Evolutionary conservation across 2,329 filamentous ascomycete genomes (phyloP).

Genomic region (Lachnellula hyalina): DNA sequence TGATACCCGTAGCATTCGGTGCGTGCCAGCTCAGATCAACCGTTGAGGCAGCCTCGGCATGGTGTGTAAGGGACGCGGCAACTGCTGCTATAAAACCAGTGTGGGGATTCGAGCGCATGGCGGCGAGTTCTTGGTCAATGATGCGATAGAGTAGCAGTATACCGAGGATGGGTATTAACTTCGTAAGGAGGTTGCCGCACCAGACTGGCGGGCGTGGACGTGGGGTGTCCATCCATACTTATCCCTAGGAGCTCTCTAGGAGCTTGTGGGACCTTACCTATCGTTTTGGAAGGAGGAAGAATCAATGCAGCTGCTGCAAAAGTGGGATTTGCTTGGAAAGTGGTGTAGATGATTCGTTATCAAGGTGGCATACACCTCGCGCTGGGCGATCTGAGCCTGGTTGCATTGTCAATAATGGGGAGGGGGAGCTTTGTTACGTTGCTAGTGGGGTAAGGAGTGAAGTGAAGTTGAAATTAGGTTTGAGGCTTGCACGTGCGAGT

Average conservation of each 20-base stretch:
- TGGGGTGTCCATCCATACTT: slow-evolving; percentile 24
- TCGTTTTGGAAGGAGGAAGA: no score
- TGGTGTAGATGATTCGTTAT: no score
- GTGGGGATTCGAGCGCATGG: slow-evolving; percentile 17
- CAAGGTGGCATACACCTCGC: no score
- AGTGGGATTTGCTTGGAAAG: no score
- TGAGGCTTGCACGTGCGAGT: no score
- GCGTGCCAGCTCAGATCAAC: slow-evolving; percentile 47
- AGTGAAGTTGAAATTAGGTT: no score
- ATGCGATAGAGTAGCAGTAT: slow-evolving; percentile 14
- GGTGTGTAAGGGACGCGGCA: slow-evolving; percentile 15
- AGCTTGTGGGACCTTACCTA: no score
- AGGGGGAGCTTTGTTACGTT: no score
- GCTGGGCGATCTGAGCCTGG: no score
- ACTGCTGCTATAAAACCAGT: slow-evolving; percentile 18
- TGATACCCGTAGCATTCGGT: slow-evolving; percentile 51
- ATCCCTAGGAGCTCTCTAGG: not conserved
- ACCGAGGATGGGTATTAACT: slow-evolving; percentile 11
- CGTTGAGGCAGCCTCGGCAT: slow-evolving; percentile 10
- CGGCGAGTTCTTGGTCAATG: slow-evolving; percentile 12
- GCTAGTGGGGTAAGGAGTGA: no score
- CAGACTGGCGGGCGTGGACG: slow-evolving; percentile 1
- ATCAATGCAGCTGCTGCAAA: no score
- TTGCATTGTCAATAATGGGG: no score
- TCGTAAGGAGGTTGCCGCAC: slow-evolving; percentile 13